Conservation (phyloP, 2,329 filamentous ascomycete species). For the Ascomycota sp. region DNA sequence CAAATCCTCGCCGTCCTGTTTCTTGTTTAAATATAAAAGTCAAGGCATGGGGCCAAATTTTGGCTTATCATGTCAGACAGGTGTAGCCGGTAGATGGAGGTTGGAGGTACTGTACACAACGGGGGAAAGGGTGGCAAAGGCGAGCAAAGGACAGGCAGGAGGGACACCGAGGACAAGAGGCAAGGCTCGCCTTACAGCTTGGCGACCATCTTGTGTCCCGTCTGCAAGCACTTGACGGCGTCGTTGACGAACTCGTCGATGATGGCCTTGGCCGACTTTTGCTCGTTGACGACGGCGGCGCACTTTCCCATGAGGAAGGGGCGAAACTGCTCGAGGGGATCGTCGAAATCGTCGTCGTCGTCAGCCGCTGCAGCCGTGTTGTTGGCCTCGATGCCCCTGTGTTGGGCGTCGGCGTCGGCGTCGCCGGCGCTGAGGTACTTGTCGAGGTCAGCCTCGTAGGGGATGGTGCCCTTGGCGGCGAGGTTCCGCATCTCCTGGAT, state of each 20-base stretch:
- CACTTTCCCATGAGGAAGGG: constrained; percentile 96
- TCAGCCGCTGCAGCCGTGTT: constrained; percentile 42
- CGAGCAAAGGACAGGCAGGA: constrained; percentile 2
- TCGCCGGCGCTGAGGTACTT: constrained; percentile 48
- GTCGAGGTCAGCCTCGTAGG: constrained; percentile 88
- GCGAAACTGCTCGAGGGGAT: constrained; percentile 76
- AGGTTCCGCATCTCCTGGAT: constrained; percentile 79
- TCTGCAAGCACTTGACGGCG: constrained; percentile 50
- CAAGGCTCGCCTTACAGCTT: constrained; percentile 35
- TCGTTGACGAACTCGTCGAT: constrained; percentile 86
- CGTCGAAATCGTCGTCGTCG: constrained; percentile 55
- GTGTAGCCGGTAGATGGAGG: no score
- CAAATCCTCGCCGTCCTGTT: no score
- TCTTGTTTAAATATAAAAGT: no score
- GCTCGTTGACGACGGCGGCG: constrained; percentile 80
- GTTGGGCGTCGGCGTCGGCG: constrained; percentile 36
- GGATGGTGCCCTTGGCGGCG: constrained; percentile 72
- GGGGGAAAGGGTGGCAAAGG: constrained; percentile 1
- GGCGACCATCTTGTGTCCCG: constrained; percentile 45
- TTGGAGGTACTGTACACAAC: constrained; percentile 1
- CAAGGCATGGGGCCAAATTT: no score
- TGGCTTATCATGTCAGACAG: no score
- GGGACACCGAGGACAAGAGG: background rate
- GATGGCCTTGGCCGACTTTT: constrained; percentile 75
- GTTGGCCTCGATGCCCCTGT: constrained; percentile 34